Percentiles rank a stretch among this genome's conserved stretches.
Evolutionary conservation across 2,329 filamentous ascomycete genomes (phyloP).

Genomic region (Penicillium sp.): DNA sequence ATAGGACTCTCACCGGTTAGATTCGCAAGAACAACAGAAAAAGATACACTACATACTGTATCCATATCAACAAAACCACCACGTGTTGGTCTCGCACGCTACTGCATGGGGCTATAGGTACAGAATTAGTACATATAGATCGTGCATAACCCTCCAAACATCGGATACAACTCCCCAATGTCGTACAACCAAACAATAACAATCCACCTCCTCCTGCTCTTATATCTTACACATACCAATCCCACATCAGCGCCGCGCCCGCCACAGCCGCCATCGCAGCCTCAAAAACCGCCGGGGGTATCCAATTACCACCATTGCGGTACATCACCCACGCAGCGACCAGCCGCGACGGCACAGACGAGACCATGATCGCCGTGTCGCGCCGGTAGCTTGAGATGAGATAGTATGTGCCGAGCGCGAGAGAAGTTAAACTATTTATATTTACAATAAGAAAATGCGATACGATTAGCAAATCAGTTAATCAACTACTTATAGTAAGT

Average conservation of each 20-base stretch:
- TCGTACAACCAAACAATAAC: no score
- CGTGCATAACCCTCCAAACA: no score
- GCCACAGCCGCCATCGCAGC: not conserved
- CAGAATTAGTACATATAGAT: no score
- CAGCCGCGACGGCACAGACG: conserved; percentile 4
- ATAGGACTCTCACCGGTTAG: no score
- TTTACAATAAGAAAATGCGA: not conserved
- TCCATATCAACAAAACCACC: no score
- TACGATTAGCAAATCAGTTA: not conserved
- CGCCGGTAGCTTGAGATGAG: not conserved
- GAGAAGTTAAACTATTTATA: not conserved
- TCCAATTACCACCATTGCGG: conserved; percentile 12
- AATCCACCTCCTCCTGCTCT: not conserved
- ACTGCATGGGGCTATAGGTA: no score
- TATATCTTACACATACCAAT: conserved; percentile 4
- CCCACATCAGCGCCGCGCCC: conserved; percentile 10
- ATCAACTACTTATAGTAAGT: no score
- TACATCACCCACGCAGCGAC: conserved; percentile 8
- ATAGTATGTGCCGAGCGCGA: not conserved
- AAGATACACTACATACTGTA: no score
- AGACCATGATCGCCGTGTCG: conserved; percentile 3
- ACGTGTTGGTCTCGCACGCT: no score
- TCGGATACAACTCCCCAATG: no score
- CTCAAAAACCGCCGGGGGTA: not conserved
- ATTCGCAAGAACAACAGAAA: no score